phyloP scores from a whole-genome alignment of 805 yeast species.

The Spathaspora girioi region DNA sequence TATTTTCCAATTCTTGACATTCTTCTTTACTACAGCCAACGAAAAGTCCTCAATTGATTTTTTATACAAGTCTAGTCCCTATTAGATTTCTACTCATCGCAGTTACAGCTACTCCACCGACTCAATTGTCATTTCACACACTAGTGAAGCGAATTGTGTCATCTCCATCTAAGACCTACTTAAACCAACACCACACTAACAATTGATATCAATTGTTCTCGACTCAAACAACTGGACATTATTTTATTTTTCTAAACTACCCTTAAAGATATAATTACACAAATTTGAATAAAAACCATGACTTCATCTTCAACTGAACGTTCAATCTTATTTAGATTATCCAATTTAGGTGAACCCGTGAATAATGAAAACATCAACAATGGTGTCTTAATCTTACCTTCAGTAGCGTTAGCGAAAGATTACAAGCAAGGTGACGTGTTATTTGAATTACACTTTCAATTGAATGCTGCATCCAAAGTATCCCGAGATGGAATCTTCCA shows the following conservation, averaged over 20 bases:
- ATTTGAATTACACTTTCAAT: conserved; percentile 52
- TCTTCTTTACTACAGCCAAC: not conserved
- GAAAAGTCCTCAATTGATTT: not conserved
- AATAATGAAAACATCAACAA: conserved; percentile 29
- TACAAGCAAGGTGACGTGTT: conserved; percentile 37
- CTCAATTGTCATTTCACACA: not conserved
- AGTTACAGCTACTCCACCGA: not conserved
- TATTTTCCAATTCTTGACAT: no score
- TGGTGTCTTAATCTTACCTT: conserved; percentile 52
- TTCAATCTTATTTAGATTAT: conserved; percentile 45
- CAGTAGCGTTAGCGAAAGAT: conserved; percentile 33
- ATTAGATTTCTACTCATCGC: not conserved
- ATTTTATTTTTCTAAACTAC: not conserved
- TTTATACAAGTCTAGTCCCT: no score
- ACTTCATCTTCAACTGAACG: conserved; percentile 10
- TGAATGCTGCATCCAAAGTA: conserved; percentile 74
- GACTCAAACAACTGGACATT: not conserved
- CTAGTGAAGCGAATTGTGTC: not conserved
- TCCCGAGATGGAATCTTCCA: conserved; percentile 67
- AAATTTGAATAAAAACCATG: not conserved
- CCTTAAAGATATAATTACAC: not conserved
- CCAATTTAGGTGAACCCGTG: conserved; percentile 46
- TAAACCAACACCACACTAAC: not conserved
- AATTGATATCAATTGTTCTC: not conserved
- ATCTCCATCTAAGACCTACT: no score